Base-by-base conservation (phyloP, 495 filamentous ascomycete genomes). In the Podospora bellae-mahoneyi region DNA sequence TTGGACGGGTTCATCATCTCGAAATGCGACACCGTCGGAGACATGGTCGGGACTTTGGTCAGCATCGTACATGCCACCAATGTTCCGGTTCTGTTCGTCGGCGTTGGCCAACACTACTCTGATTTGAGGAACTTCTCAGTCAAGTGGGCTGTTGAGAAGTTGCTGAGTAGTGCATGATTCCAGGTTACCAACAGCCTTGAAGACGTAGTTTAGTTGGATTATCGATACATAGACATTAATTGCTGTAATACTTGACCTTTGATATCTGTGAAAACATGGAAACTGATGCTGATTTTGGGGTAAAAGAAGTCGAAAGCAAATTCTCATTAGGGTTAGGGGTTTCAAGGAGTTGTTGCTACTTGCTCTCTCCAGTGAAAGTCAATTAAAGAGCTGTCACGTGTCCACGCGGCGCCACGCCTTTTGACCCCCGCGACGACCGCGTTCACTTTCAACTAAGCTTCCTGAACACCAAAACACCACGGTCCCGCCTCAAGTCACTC, bases 51-150 rank as follows among this genome's bases (percentile, higher is more conserved):
- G 32, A 97, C 92, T 4, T 79, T 99, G 69, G 95, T 99, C 32
- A 97, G 92, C 78, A 96, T 99, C 84, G 96, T 98, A 56, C 94
- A 97, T 82, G 94, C 95, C 16, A 98, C 96, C 3, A 93, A 94
- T 18, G 94, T 97, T 63, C 95, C 95, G 6, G 93, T 99, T 58
- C 82, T 97, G 5, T 98, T 97, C 75, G 82, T 99, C 71, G 95
- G 94, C 18, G 92, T 96, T 67, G 95, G 95, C 3, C 95, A 99
- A 79, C 94, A 97, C 80, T 99, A 99, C 82, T 93, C 91, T 28
- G 95, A 99, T 79, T 78, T 99, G 75, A 89, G 95, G 73, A 96
- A 92, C 64, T 83, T 99, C 70, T 97, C 93, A 77, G 93, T 98
- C 64, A 88, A 89, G 70, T 96, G 93, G 91, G 94, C 92, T 28